Conservation (phyloP, 2,329 filamentous ascomycete genomes). For the Hirsutella thompsonii region DNA sequence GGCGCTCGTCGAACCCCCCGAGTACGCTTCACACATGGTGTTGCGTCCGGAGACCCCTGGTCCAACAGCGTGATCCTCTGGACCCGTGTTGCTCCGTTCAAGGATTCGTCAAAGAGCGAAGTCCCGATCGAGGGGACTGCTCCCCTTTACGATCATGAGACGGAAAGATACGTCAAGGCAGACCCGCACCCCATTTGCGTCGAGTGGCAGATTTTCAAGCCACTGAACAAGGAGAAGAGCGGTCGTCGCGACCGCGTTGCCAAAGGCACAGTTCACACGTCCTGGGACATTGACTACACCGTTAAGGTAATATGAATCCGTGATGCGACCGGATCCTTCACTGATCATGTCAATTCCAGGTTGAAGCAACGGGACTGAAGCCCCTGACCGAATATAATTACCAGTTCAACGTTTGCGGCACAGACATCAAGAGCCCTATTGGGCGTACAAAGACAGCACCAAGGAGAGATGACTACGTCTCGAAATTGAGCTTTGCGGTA, state of each 20-base stretch:
- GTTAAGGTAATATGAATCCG: too few relatives aligned
- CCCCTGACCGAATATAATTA: constrained; percentile 56
- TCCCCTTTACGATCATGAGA: constrained; percentile 33
- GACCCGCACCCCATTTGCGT: constrained; percentile 48
- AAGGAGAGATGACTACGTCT: constrained; percentile 37
- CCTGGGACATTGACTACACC: constrained; percentile 63
- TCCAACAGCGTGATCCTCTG: constrained; percentile 46
- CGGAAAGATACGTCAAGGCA: constrained; percentile 29
- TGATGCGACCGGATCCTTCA: too few relatives aligned
- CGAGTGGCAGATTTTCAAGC: constrained; percentile 45
- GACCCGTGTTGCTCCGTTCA: constrained; percentile 32
- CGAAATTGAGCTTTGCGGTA: constrained; percentile 48
- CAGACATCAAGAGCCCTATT: constrained; percentile 45
- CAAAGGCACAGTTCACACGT: constrained; percentile 52
- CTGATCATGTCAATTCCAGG: too few relatives aligned
- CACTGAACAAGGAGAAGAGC: constrained; percentile 25
- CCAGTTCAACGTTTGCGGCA: constrained; percentile 56
- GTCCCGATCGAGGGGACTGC: constrained; percentile 28
- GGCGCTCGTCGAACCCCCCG: constrained; percentile 27
- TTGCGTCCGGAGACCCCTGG: constrained; percentile 34
- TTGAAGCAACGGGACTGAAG: constrained; percentile 49
- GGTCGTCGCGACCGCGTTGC: constrained; percentile 24
- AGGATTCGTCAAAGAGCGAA: constrained; percentile 32
- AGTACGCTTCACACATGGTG: constrained; percentile 53
- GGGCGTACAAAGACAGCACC: constrained; percentile 62